These are phyloP conservation scores for Saprolegnia diclina DNA, from an alignment of 352 stramenopile genomes.

Conservation along the genomic window DNA sequence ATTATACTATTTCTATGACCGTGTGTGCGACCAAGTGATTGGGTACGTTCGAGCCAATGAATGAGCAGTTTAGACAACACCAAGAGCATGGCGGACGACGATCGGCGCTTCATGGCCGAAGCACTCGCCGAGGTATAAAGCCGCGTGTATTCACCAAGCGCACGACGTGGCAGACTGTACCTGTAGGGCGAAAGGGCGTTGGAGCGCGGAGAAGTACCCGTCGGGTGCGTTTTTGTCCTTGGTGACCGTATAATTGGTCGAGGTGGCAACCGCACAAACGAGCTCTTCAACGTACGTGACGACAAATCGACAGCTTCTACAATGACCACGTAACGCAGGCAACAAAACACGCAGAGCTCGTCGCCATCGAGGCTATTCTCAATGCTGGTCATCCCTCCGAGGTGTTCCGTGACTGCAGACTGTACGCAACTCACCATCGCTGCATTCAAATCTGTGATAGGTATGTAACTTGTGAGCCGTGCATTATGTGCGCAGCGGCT, in stretches of 20 bases:
- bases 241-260: slow-evolving; percentile 58
- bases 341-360: slow-evolving; percentile 87
- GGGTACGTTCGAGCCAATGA: slow-evolving; percentile 1
- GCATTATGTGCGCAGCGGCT: slow-evolving; percentile 92
- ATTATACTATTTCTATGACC: not conserved
- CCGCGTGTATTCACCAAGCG: not conserved
- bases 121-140: slow-evolving; percentile 53
- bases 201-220: slow-evolving; percentile 78
- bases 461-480: slow-evolving; percentile 90
- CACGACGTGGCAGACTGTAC: not conserved
- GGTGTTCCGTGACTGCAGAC: slow-evolving; percentile 50
- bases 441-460: not conserved
- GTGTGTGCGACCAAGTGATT: not conserved
- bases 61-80: not conserved
- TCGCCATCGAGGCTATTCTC: slow-evolving; percentile 83
- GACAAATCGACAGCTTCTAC: not conserved
- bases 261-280: slow-evolving; percentile 84
- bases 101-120: slow-evolving; percentile 54
- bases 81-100: not conserved
- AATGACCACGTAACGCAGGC: slow-evolving; percentile 38
- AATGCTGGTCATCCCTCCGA: slow-evolving; percentile 36
- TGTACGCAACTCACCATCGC: slow-evolving; percentile 38
- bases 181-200: slow-evolving; percentile 70
- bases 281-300: slow-evolving; percentile 65
- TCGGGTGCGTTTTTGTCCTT: slow-evolving; percentile 88